Base-by-base conservation (phyloP, 164 flowering plant genomes). In the Sedum album region DNA sequence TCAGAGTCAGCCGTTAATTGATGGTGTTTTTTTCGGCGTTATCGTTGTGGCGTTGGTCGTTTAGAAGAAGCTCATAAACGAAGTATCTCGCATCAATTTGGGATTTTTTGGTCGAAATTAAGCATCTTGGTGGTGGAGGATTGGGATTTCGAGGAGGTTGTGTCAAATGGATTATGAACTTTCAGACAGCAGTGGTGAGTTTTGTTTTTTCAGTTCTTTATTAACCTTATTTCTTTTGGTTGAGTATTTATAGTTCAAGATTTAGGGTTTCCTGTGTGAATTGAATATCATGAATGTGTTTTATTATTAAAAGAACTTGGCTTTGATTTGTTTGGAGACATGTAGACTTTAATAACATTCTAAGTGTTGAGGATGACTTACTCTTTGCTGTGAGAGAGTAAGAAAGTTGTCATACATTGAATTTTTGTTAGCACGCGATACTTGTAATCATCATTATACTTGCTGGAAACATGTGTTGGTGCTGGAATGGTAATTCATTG, bases 171-270 rank as follows among this genome's bases (percentile, higher is more conserved):
- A 65, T 4, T 65, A 65, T 36, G 30, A 65, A 38, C 25, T 36
- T 23, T 41, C 46, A 5, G 67, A 65, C 28, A 31, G 67, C 48
- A 65, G 67, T 41, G 67, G 67, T 65, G 42, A 65, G 67, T 65
- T 18, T 21, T 13, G 21, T 17, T 30, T 1, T 9, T 25, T 21
- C 28, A 18, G 8, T 64, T 11, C 7, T 31, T 31, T 35, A 8
- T 63, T 31, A 2, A 10, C n/a, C 23, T 30, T 31, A 2, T 65
- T 55, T 55, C 7, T 20, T 55, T 23, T 5, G 15, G 26, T 8
- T 26, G 33, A 21, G 6, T 53, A 5, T 53, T 57, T 28, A 11
- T 14, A 1, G 31, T 55, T 55, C 31, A 55, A 7, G 61, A 55
- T 25, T 55, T 25, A 55, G 61, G 61, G 31, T 55, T 55, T 26